Evolutionary conservation across 2,329 filamentous ascomycete genomes (phyloP), one percentile per base, ranked within the genome.

Genomic region (Pyricularia pennisetigena): DNA sequence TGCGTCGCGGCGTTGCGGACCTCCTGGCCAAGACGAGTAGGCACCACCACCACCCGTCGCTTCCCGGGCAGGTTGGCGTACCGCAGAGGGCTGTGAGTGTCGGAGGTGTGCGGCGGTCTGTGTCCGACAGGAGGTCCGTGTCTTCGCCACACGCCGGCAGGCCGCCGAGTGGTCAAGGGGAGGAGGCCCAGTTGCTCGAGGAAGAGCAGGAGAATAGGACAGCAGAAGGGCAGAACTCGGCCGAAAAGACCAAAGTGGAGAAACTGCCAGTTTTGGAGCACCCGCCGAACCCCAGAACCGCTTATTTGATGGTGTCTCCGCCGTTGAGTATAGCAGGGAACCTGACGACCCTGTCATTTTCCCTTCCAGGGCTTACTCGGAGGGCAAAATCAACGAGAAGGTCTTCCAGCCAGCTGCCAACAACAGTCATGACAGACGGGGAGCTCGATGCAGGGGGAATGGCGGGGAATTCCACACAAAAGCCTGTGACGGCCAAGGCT

Each of bases 291-390:
- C 82, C 79, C 23, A 78, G 73, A 29, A 78, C 79, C 5, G 85
- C 84, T 0, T 90, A 90, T 71, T 77, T 94, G 1, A 79, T 92
- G 10, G 80, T 94, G 9, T 93, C 90, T 0, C 90, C 90, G 1
- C 81, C 91, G 0, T 81, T 87, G 32, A 87, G 87, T 0, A 68
- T 86, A 0, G 78, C 90, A 2, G 87, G 85, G 7, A 82, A 83
- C 69, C 79, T 93, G 23, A 83, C 87, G 12, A 91, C 89, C 0
- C 79, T 91, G 75, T 87, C 86, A 16, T 80, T 88, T 29, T 74
- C 74, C 67, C 76, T 71, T 71, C 78, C 59, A 68, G 74, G 61
- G 68, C 71, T 65, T 67, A 66, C 41, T 2, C 23, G 57, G 57
- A 10, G n/a, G 23, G 41, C 41, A 61, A 61, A 61, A 61, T 26